phyloP scores from a whole-genome alignment of 164 flowering plant genomes.

The Akebia trifoliata region DNA sequence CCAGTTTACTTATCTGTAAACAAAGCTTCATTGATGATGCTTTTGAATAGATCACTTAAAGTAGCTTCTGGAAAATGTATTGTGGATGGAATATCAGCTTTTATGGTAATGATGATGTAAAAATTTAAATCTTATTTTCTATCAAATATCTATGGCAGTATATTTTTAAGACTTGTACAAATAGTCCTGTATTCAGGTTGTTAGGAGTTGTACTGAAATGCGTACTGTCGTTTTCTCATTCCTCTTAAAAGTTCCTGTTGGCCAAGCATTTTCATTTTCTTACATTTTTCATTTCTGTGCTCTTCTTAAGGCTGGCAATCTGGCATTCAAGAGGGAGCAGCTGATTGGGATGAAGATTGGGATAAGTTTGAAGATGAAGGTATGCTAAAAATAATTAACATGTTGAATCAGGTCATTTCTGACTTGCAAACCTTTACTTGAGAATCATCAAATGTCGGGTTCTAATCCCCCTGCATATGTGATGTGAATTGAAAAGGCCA shows the following conservation, averaged over 20 bases:
- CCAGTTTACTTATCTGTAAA: too few species aligned
- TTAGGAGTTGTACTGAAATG: not conserved
- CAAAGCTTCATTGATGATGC: too few species aligned
- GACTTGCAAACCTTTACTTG: not conserved
- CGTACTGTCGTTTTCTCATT: not conserved
- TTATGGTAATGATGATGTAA: too few species aligned
- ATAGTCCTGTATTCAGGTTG: not conserved
- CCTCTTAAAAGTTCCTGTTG: not conserved
- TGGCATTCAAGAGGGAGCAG: conserved; percentile 81
- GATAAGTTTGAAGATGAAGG: conserved; percentile 81
- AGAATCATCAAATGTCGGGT: not conserved
- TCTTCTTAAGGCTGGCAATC: conserved; percentile 35
- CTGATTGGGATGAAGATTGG: conserved; percentile 98
- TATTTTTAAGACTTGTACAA: not conserved
- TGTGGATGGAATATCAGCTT: too few species aligned
- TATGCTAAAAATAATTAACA: conserved; percentile 6
- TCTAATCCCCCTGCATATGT: not conserved
- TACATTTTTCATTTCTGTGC: not conserved
- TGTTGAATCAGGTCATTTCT: not conserved
- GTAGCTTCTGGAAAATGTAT: too few species aligned
- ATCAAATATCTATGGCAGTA: too few species aligned
- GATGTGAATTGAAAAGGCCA: too few species aligned
- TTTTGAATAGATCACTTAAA: too few species aligned
- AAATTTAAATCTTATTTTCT: too few species aligned
- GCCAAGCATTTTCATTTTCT: not conserved